phyloP scores from a whole-genome alignment of 345 rosid species.

The Pugionium dolabratum region DNA sequence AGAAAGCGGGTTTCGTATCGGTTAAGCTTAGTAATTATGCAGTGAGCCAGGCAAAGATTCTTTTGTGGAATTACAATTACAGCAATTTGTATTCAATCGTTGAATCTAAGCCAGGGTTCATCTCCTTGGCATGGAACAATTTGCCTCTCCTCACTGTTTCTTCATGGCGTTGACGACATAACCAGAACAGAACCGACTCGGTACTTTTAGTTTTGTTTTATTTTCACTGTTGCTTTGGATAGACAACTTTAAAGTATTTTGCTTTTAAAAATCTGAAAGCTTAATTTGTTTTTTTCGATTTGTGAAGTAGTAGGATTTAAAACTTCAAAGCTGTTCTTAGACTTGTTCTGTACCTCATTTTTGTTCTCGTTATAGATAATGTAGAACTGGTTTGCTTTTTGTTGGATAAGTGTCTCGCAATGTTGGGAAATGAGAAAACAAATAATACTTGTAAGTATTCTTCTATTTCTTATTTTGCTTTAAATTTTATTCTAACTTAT shows the following conservation, averaged over 20 bases:
- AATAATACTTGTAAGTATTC: too few species aligned
- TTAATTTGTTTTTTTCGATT: too few species aligned
- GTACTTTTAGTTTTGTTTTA: constrained; percentile 37
- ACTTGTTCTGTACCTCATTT: constrained; percentile 5
- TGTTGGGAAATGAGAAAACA: too few species aligned
- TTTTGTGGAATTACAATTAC: constrained; percentile 76
- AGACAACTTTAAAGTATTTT: too few species aligned
- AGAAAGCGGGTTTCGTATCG: constrained; percentile 63
- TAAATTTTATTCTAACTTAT: too few species aligned
- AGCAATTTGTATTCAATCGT: constrained; percentile 59
- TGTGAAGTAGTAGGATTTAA: too few species aligned
- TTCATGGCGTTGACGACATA: constrained; percentile 65
- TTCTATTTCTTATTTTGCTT: too few species aligned
- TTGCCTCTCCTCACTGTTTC: constrained; percentile 85
- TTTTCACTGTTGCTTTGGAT: too few species aligned
- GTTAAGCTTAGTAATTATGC: constrained; percentile 77
- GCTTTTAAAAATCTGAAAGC: too few species aligned
- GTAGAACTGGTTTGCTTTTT: background rate
- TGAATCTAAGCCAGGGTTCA: constrained; percentile 66
- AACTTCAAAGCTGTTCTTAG: constrained; percentile 13
- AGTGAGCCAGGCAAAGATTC: constrained; percentile 71
- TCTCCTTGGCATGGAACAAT: constrained; percentile 79
- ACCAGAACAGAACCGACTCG: background rate
- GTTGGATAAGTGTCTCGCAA: too few species aligned
- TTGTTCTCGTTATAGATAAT: background rate